A percentile compares a stretch with the other conserved stretches of the same genome.
These are phyloP conservation scores for Colletotrichum melonis DNA, from an alignment of 2,329 filamentous ascomycete species.

Conservation along the genomic window DNA sequence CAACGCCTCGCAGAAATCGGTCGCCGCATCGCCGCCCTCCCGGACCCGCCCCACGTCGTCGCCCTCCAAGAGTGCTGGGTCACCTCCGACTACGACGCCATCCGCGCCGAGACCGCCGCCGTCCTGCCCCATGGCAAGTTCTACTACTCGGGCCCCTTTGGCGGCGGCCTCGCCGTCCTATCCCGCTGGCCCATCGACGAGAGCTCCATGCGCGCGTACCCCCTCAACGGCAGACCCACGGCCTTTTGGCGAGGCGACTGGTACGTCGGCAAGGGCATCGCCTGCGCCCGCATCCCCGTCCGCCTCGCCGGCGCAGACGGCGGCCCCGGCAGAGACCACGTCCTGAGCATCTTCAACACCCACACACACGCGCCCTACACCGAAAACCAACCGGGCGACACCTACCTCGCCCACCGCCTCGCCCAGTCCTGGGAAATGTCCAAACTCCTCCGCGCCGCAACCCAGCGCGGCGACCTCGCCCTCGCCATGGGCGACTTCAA, in stretches of 20 bases:
- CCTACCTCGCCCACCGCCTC: constrained; percentile 89
- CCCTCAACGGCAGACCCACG: constrained; percentile 92
- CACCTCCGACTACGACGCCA: constrained; percentile 82
- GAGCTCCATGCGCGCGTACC: constrained; percentile 86
- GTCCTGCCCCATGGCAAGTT: constrained; percentile 92
- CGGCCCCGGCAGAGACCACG: constrained; percentile 60
- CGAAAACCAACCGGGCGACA: constrained; percentile 75
- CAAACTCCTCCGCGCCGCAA: constrained; percentile 85
- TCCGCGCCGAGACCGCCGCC: constrained; percentile 77
- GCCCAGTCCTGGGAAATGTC: constrained; percentile 96
- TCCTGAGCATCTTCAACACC: constrained; percentile 92
- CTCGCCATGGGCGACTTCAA: constrained; percentile 95
- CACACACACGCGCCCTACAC: constrained; percentile 88
- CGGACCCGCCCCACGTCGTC: constrained; percentile 83
- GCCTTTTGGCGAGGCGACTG: constrained; percentile 96
- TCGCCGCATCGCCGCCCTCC: constrained; percentile 75
- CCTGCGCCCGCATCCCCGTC: constrained; percentile 76
- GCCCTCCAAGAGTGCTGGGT: constrained; percentile 97
- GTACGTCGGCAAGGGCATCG: constrained; percentile 96
- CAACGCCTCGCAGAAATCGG: constrained; percentile 88
- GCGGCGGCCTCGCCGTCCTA: constrained; percentile 88
- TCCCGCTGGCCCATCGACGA: constrained; percentile 94
- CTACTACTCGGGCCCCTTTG: constrained; percentile 90
- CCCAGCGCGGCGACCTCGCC: constrained; percentile 84
- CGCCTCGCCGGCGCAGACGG: background rate